Evolutionary conservation across 805 yeast species (phyloP).

Genomic region (Groenewaldozyma salmanticensis): DNA sequence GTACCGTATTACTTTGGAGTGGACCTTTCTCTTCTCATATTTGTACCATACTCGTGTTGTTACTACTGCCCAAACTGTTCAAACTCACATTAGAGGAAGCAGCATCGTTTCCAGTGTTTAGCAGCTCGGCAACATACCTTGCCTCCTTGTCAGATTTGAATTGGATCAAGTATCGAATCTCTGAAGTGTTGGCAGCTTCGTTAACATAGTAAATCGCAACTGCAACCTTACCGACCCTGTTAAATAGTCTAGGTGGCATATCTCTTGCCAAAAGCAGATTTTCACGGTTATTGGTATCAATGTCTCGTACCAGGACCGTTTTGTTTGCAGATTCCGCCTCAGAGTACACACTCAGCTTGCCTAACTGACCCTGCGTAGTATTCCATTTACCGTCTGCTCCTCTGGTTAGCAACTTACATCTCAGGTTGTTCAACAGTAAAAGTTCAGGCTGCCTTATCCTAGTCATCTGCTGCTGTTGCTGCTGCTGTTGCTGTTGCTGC

Average conservation of each 20-base stretch:
- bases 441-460: constrained; percentile 7
- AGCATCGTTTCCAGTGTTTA: neutral
- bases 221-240: constrained; percentile 14
- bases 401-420: constrained; percentile 13
- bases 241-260: constrained; percentile 7
- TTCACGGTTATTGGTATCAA: constrained; percentile 1
- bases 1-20: no score
- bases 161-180: constrained; percentile 20
- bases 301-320: constrained; percentile 8
- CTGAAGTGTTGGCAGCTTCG: constrained; percentile 4
- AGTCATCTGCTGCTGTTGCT: neutral
- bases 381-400: constrained; percentile 12
- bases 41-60: no score
- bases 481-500: neutral
- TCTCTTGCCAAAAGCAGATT: constrained; percentile 7
- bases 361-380: constrained; percentile 10
- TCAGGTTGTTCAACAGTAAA: constrained; percentile 16
- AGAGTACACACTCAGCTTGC: constrained; percentile 13
- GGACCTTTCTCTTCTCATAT: neutral
- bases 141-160: constrained; percentile 23
- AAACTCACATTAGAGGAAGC: neutral
- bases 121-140: constrained; percentile 14
- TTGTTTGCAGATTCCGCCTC: constrained; percentile 9
- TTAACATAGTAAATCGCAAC: constrained; percentile 8
- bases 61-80: no score